Evolutionary conservation across 1,139 yeast genomes (phyloP), one percentile per base, ranked within the genome.

Genomic region (Pneumocystis murina): DNA sequence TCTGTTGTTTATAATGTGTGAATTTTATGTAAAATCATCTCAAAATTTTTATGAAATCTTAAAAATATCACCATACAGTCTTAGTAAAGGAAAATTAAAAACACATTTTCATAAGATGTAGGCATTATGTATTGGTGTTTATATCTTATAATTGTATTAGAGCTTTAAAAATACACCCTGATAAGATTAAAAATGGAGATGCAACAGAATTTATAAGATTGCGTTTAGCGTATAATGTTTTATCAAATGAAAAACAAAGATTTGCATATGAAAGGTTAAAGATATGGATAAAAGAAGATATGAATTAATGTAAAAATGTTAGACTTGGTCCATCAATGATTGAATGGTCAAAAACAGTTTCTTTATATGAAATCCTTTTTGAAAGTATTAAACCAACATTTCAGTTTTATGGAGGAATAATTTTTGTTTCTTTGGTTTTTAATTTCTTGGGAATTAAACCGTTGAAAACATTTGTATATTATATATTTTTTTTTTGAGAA

Each of bases 221-320:
- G 41, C 67, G 70, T 61, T 65, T 64, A n/a, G 72, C 73, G 59
- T 70, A 72, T 62, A 74, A 74, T 59, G 66, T 71, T 28, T 68
- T 75, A 39, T 62, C 70, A 8, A 69, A 69, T 62, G 70, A 70
- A 0, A 64, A 66, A 2, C 62, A 65, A 36, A 66, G 74, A 59
- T 73, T 69, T 64, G 72, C 71, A 17, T 75, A 75, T 64, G 77
- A 75, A 62, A 64, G 76, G 24, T 72, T 74, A 24, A 48, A 48
- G 6, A 48, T 20, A 8, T 8, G 6, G 2, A 48, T 43, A 20
- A 2, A 20, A 10, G 2, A 1, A 2, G 14, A 10, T 43, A 20
- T 36, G 12, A 2, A 2, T 24, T 48, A 12, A 48, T 24, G 1
- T 4, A 12, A 7, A 28, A 12, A 6, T n/a, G 1, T 48, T 48